Evolutionary conservation across 148 eudicot genomes (phyloP).

Genomic region (Camellia granthamiana): DNA sequence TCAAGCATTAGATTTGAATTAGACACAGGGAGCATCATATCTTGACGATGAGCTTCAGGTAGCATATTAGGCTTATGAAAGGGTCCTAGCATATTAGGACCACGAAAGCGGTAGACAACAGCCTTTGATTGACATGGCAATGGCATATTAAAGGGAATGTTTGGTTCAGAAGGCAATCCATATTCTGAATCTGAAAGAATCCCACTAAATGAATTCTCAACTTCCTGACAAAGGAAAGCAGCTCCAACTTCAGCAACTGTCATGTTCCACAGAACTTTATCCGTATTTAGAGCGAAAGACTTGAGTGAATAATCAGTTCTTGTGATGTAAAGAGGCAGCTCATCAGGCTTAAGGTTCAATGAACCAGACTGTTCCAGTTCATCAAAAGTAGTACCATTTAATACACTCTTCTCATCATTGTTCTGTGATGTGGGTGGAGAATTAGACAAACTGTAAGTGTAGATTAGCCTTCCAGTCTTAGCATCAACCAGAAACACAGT

Average conservation of each 20-base stretch:
- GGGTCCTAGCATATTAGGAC: conserved; percentile 42
- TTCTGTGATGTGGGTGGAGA: conserved; percentile 21
- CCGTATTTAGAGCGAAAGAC: conserved; percentile 48
- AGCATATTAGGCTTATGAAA: conserved; percentile 38
- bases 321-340: conserved; percentile 65
- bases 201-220: conserved; percentile 40
- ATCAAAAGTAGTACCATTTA: conserved; percentile 18
- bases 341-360: conserved; percentile 32
- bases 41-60: conserved; percentile 32
- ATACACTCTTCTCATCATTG: conserved; percentile 15
- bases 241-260: conserved; percentile 73
- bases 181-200: conserved; percentile 32
- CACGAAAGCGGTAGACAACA: conserved; percentile 57
- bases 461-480: conserved; percentile 64
- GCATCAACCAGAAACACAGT: conserved; percentile 77
- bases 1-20: conserved; percentile 23
- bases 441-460: conserved; percentile 40
- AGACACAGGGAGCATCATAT: conserved; percentile 36
- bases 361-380: conserved; percentile 38
- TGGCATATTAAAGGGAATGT: conserved; percentile 45
- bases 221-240: conserved; percentile 65
- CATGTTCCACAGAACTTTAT: conserved; percentile 75
- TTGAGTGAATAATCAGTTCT: conserved; percentile 77
- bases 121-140: conserved; percentile 67
- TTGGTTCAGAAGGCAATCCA: conserved; percentile 42